Conservation (phyloP, 805 yeast genomes). For the Saccharomycodes ludwigii region DNA sequence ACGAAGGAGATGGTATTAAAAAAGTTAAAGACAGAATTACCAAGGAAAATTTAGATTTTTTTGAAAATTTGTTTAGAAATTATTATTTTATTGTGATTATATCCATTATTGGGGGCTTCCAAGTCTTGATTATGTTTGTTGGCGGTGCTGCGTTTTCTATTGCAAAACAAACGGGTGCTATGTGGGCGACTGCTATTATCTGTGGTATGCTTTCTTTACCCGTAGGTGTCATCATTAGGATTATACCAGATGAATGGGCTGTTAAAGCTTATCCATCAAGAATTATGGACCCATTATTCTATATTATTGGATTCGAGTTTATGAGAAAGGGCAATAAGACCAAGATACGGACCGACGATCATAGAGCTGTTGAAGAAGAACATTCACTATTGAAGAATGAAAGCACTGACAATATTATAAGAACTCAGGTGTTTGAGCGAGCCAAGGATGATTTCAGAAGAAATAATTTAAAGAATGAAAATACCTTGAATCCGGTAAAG, state of each 20-base stretch:
- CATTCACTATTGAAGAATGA: constrained; percentile 13
- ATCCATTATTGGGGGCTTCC: constrained; percentile 66
- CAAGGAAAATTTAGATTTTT: constrained; percentile 61
- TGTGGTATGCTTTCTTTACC: constrained; percentile 80
- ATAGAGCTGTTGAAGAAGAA: constrained; percentile 17
- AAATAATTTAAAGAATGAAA: constrained; percentile 9
- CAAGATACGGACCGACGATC: no score
- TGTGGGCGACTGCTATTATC: constrained; percentile 83
- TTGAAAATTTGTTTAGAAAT: constrained; percentile 71
- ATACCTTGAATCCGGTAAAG: constrained; percentile 13
- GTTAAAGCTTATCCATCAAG: constrained; percentile 51
- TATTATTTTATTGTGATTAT: constrained; percentile 69
- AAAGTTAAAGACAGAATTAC: constrained; percentile 47
- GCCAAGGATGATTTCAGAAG: constrained; percentile 21
- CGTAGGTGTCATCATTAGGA: constrained; percentile 61
- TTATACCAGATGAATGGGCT: constrained; percentile 73
- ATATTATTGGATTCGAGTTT: constrained; percentile 17
- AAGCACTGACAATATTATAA: constrained; percentile 7
- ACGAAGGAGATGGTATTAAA: constrained; percentile 65
- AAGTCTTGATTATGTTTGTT: constrained; percentile 83
- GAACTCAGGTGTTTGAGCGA: constrained; percentile 22
- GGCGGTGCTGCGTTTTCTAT: constrained; percentile 95
- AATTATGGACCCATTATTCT: constrained; percentile 21
- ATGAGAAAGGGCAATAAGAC: constrained; percentile 9
- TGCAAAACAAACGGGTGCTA: constrained; percentile 62